Base-by-base conservation (phyloP, 306 rosid species). In the Phaseolus lunatus region DNA sequence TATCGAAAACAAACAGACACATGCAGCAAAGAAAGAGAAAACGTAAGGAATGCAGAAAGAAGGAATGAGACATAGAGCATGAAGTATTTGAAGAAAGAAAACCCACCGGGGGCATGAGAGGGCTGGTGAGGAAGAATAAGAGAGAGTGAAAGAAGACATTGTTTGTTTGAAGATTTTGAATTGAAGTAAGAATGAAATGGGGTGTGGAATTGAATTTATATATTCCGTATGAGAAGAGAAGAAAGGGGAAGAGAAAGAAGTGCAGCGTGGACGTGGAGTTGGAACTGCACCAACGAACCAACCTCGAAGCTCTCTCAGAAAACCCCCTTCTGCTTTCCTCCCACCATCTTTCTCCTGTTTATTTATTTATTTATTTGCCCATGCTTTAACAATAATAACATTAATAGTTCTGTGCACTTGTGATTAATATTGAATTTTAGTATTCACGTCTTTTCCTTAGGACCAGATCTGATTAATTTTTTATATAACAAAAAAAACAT, bases 121-220 rank as follows among this genome's bases (percentile, higher is more conserved):
- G 27, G 86, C 45, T 9, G 85, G 14, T 2, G 89, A 75, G n/a
- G 97, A 86, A 82, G 86, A 84, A 70, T 65, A 89, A 19, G 92
- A 80, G 77, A 88, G 49, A 87, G 84, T 85, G 85, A 84, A 70
- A 75, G 90, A 88, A 67, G 91, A 81, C 97, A 92, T 89, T 84
- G 75, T 22, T 31, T 2, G 68, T 33, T 10, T 19, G 49, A 31
- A 31, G 62, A 3, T 20, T 54, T 54, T 54, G 13, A 39, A 39
- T 39, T 39, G 7, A 22, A 26, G 6, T 53, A 20, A 19, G 27
- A 53, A 20, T 20, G 3, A 20, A 23, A 53, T 9, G 59, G 27
- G 6, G 62, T 22, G 31, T 54, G 31, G 16, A 52, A 7, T 59
- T 15, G 12, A 14, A 14, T 4, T 2, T 13, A 59, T 27, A 14